Percentiles rank a stretch among this genome's conserved stretches.
phyloP scores from a whole-genome alignment of 257 asterid species.

The Anisodus acutangulus region DNA sequence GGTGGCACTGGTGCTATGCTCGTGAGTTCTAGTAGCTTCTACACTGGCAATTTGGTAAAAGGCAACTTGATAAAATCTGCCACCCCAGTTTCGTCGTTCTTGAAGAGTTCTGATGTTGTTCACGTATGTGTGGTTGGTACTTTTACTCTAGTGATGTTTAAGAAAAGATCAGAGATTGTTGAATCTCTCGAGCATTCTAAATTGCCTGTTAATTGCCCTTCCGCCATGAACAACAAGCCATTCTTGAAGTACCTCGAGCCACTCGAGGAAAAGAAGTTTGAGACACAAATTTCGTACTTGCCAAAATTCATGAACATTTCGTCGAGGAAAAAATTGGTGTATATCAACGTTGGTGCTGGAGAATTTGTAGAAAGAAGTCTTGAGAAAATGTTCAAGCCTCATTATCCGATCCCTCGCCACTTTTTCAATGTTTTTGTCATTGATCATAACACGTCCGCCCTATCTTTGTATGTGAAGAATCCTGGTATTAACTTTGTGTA shows the following conservation, averaged over 20 bases:
- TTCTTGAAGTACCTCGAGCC: slow-evolving; percentile 72
- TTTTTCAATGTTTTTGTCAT: slow-evolving; percentile 62
- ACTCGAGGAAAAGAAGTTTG: slow-evolving; percentile 31
- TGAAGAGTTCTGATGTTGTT: slow-evolving; percentile 66
- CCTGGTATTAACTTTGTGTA: slow-evolving; percentile 78
- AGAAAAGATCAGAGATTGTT: slow-evolving; percentile 55
- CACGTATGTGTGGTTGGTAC: slow-evolving; percentile 60
- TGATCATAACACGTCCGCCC: slow-evolving; percentile 71
- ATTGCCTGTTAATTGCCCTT: slow-evolving; percentile 73
- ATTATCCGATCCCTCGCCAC: slow-evolving; percentile 49
- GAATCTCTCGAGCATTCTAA: slow-evolving; percentile 51
- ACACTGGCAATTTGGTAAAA: slow-evolving; percentile 46
- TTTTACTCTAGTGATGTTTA: slow-evolving; percentile 57
- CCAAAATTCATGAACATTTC: slow-evolving; percentile 72
- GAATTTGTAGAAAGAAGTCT: slow-evolving; percentile 56
- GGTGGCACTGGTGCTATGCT: slow-evolving; percentile 86
- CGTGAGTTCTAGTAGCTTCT: slow-evolving; percentile 48
- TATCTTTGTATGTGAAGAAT: slow-evolving; percentile 62
- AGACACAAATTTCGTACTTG: slow-evolving; percentile 51
- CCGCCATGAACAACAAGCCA: slow-evolving; percentile 57
- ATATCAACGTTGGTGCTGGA: slow-evolving; percentile 76
- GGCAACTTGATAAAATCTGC: slow-evolving; percentile 61
- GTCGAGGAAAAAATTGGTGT: slow-evolving; percentile 66
- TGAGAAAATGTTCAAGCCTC: slow-evolving; percentile 49
- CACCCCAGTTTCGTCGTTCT: slow-evolving; percentile 51